Evolutionary conservation across 2,329 filamentous ascomycete genomes (phyloP).

Genomic region (Talaromyces sp.): DNA sequence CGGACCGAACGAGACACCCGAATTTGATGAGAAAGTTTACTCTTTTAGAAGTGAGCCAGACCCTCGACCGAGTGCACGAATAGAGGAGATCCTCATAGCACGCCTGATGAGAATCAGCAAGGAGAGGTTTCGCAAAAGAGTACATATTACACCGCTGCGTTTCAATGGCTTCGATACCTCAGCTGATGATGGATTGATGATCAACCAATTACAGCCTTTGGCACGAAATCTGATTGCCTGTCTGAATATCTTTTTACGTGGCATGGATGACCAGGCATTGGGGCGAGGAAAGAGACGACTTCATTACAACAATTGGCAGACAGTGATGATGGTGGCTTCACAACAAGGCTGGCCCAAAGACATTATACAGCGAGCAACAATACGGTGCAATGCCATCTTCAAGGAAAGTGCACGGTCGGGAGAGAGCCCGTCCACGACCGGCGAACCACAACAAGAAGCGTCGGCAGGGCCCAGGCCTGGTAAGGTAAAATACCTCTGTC

Average conservation of each 20-base stretch:
- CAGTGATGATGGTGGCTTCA: slow-evolving; percentile 2
- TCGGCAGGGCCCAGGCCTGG: not conserved
- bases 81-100: not conserved
- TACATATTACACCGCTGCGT: not conserved
- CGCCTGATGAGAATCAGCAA: not conserved
- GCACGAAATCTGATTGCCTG: not conserved
- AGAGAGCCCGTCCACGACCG: not conserved
- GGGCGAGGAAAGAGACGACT: not conserved
- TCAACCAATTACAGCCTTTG: not conserved
- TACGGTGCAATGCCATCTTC: not conserved
- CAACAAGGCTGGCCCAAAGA: not conserved
- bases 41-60: not conserved
- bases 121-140: not conserved
- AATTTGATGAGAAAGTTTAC: not conserved
- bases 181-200: not conserved
- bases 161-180: not conserved
- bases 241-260: not conserved
- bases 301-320: not conserved
- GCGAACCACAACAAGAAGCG: not conserved
- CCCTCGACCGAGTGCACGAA: not conserved
- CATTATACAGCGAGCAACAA: not conserved
- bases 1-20: not conserved
- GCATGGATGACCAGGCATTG: not conserved
- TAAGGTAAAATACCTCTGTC: not conserved
- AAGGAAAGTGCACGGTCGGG: not conserved